A percentile compares a stretch with the other conserved stretches of the same genome.
Conservation (phyloP, 2,329 filamentous ascomycete genomes). For the Fusarium floridanum region DNA sequence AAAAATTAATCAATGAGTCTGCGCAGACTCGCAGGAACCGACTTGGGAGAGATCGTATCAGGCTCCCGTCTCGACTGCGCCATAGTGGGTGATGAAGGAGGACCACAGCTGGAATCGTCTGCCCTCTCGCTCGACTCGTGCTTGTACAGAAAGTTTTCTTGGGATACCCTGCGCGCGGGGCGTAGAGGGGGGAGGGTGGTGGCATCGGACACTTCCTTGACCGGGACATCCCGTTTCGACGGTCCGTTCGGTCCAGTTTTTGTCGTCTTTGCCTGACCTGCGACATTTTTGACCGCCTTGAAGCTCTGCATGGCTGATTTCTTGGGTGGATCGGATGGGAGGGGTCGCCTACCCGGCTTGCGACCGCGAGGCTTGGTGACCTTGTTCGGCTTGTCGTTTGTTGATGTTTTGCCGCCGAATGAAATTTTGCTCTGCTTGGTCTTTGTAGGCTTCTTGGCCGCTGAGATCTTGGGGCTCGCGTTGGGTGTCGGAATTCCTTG, state of each 20-base stretch:
- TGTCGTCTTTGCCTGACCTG: constrained; percentile 33
- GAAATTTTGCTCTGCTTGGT: constrained; percentile 66
- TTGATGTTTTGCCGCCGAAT: constrained; percentile 51
- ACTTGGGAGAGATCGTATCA: constrained; percentile 60
- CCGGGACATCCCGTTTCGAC: constrained; percentile 9
- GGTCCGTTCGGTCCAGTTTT: constrained; percentile 21
- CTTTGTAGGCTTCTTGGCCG: constrained; percentile 56
- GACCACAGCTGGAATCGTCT: constrained; percentile 11
- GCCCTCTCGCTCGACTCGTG: constrained; percentile 21
- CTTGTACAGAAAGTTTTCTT: constrained; percentile 35
- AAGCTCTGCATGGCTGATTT: constrained; percentile 56
- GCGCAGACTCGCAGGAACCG: constrained; percentile 56
- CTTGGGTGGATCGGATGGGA: constrained; percentile 55
- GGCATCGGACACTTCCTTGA: constrained; percentile 9
- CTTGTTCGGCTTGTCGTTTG: constrained; percentile 32
- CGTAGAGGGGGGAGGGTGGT: constrained; percentile 43
- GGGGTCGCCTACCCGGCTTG: constrained; percentile 50
- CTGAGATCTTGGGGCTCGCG: constrained; percentile 66
- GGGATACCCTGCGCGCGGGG: constrained; percentile 30
- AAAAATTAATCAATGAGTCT: constrained; percentile 51
- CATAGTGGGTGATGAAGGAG: constrained; percentile 39
- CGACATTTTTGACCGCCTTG: constrained; percentile 40
- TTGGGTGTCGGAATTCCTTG: constrained; percentile 69
- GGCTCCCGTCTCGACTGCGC: constrained; percentile 32
- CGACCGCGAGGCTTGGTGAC: constrained; percentile 49